A percentile compares a stretch with the other conserved stretches of the same genome.
Evolutionary conservation across 345 rosid species (phyloP).

Genomic region (Aethionema arabicum): DNA sequence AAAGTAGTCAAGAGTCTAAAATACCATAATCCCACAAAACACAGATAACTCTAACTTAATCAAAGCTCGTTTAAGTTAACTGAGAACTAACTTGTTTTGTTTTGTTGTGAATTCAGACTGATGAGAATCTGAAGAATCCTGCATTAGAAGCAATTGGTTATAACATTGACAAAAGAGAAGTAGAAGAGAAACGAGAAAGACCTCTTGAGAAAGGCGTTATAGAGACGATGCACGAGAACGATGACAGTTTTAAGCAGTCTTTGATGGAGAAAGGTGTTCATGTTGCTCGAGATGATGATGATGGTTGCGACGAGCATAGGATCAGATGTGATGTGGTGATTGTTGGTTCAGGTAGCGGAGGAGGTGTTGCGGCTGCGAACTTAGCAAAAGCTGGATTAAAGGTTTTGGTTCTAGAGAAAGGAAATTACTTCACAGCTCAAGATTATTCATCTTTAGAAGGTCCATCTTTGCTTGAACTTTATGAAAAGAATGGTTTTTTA

Average conservation of each 20-base stretch:
- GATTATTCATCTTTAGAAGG: constrained; percentile 54
- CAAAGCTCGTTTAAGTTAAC: not conserved
- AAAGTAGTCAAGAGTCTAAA: too few relatives aligned
- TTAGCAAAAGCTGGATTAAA: constrained; percentile 51
- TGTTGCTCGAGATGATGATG: constrained; percentile 35
- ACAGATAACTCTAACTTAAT: too few relatives aligned
- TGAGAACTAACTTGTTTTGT: not conserved
- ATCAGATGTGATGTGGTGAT: constrained; percentile 58
- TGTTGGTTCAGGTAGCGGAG: constrained; percentile 60
- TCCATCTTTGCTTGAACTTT: constrained; percentile 49
- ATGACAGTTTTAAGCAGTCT: constrained; percentile 33
- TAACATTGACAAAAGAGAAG: constrained; percentile 38
- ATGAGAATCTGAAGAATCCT: constrained; percentile 50
- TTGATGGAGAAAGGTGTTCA: constrained; percentile 42
- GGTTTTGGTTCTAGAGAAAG: constrained; percentile 61
- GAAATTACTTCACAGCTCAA: constrained; percentile 47
- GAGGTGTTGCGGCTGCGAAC: constrained; percentile 62
- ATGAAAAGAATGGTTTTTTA: constrained; percentile 44
- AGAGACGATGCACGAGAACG: constrained; percentile 42
- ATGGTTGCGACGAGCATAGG: constrained; percentile 23
- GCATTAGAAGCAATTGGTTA: constrained; percentile 77
- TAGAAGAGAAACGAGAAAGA: constrained; percentile 33
- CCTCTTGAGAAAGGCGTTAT: constrained; percentile 47
- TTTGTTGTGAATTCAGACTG: constrained; percentile 36
- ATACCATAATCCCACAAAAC: too few relatives aligned